These are phyloP conservation scores for Venturia carpophila DNA, from an alignment of 2,329 filamentous ascomycete species.

Conservation along the genomic window DNA sequence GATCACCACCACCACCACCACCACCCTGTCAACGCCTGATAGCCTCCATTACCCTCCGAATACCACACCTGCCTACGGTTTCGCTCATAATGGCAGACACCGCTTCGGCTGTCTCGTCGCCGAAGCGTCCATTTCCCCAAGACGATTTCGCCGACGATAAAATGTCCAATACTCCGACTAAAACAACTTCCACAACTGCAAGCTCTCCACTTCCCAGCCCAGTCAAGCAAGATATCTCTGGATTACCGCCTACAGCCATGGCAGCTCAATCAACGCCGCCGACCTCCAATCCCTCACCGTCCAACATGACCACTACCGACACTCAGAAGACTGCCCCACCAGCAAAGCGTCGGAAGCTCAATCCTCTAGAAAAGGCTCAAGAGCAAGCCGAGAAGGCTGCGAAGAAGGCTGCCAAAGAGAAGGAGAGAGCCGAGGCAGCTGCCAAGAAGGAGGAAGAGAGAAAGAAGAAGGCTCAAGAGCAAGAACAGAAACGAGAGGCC, in stretches of 20 bases:
- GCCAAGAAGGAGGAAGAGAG: constrained; percentile 24
- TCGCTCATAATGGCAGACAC: neutral
- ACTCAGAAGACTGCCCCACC: constrained; percentile 24
- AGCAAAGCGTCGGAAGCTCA: constrained; percentile 38
- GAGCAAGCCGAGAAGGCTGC: constrained; percentile 24
- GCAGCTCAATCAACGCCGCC: constrained; percentile 18
- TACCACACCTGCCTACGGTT: neutral
- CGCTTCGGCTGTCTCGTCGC: neutral
- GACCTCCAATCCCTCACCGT: neutral
- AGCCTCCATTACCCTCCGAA: neutral
- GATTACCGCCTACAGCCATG: neutral
- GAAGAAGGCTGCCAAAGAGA: constrained; percentile 33
- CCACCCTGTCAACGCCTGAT: neutral
- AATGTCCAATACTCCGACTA: neutral
- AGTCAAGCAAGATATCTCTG: neutral
- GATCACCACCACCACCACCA: neutral
- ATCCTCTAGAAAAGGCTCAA: constrained; percentile 35
- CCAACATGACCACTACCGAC: neutral
- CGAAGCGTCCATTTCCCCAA: constrained; percentile 10
- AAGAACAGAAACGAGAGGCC: constrained; percentile 26
- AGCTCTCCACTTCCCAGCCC: constrained; percentile 10
- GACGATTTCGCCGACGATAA: neutral
- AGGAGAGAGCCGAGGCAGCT: constrained; percentile 28
- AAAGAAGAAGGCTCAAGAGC: constrained; percentile 22
- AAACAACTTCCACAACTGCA: neutral